Percentiles rank a stretch among this genome's conserved stretches.
Conservation (phyloP, 768 basidiomycete species). For the Hygrophoropsis aurantiaca region DNA sequence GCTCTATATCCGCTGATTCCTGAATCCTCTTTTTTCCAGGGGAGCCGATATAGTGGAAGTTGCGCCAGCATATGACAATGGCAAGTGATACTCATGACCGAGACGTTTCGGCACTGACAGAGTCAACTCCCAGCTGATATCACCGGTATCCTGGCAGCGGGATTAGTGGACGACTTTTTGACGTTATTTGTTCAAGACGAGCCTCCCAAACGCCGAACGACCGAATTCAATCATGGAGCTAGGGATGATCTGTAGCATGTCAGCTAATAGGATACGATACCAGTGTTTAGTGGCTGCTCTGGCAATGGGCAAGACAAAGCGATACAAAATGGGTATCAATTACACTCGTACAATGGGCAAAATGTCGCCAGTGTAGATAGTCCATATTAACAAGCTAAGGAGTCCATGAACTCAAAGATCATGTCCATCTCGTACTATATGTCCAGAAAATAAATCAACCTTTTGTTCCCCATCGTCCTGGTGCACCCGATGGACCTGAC, state of each 20-base stretch:
- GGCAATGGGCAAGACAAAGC: not conserved
- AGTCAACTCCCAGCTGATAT: conserved; percentile 55
- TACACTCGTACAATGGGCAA: conserved; percentile 10
- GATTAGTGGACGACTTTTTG: conserved; percentile 67
- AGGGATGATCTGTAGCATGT: conserved; percentile 28
- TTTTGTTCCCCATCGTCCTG: conserved; percentile 56
- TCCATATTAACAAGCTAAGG: conserved; percentile 13
- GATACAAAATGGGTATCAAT: conserved; percentile 25
- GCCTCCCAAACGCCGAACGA: conserved; percentile 30
- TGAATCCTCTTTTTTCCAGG: conserved; percentile 28
- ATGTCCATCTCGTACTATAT: not conserved
- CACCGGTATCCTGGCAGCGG: conserved; percentile 67
- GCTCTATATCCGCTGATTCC: not conserved
- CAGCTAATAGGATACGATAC: not conserved
- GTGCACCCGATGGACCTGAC: conserved; percentile 42
- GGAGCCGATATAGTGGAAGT: conserved; percentile 80
- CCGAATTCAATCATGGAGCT: conserved; percentile 14
- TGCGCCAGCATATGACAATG: conserved; percentile 70
- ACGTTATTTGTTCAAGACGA: conserved; percentile 53
- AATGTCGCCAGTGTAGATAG: conserved; percentile 5
- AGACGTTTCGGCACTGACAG: conserved; percentile 3
- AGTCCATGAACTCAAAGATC: not conserved
- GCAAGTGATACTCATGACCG: conserved; percentile 25
- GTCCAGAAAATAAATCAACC: conserved; percentile 13
- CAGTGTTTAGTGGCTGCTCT: not conserved